Base-by-base conservation (phyloP, 1,139 yeast species). In the Zygotorulaspora mrakii region DNA sequence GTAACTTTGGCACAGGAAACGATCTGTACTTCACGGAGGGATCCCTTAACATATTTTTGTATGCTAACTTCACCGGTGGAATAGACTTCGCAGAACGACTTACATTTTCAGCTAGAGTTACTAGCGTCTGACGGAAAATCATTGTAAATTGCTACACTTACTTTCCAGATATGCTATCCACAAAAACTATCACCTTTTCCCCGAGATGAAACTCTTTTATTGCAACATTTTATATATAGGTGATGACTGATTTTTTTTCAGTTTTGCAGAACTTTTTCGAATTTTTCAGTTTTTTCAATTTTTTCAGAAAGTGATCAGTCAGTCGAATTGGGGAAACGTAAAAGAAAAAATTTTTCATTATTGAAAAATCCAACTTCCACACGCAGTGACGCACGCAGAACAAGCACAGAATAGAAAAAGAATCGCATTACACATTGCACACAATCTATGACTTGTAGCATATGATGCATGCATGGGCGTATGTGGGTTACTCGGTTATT, bases 1-100 rank as follows among this genome's bases (percentile, higher is more conserved):
- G 79, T 49, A 89, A 70, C 33, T 79, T 64, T 33, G 89, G 69
- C 3, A 82, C 76, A 41, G 79, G 74, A 57, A 82, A 86, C 36
- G 82, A 71, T 54, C 69, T 74, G 65, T 91, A 91, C 61, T 91
- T 91, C 17, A 63, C 61, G 17, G 87, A 77, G 5, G 96, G 96
- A 57, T 87, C 91, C 54, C 71, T 71, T 47, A 79, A 69, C 82
- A 79, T 76, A 40, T 66, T 65, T 33, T 59, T 61, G 44, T 66
- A 67, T n/a, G 56, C 45, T 22, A 62, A 51, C 30, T 53, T 54
- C 3, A 57, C 61, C 4, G 68, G 63, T 23, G 60, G 56, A 23
- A 60, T 57, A 21, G 53, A 33, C 38, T 47, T 54, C 13, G 54
- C 44, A 14, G 54, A 47, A 35, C 53, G 50, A 29, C 46, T 45